phyloP scores from a whole-genome alignment of 768 basidiomycete species.

The Trametes maxima region DNA sequence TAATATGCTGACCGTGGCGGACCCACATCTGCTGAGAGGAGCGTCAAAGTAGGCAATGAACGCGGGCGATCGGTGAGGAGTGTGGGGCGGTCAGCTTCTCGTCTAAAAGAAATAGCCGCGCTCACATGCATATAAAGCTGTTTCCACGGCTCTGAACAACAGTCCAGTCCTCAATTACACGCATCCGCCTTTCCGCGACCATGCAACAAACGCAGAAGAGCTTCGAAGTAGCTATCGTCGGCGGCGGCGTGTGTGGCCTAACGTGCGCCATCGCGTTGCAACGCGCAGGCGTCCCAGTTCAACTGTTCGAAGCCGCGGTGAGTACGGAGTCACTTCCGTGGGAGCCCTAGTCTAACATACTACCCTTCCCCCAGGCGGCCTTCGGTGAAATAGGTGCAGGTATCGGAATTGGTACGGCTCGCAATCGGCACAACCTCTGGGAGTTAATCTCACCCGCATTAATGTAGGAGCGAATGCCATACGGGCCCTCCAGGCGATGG shows the following conservation, averaged over 20 bases:
- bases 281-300: conserved; percentile 45
- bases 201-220: conserved; percentile 25
- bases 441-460: background rate
- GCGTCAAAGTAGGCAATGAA: too few relatives aligned
- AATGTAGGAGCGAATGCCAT: conserved; percentile 53
- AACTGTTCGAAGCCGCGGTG: conserved; percentile 57
- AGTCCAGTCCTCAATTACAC: background rate
- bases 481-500: conserved; percentile 46
- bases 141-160: background rate
- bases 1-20: too few relatives aligned
- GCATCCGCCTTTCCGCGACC: background rate
- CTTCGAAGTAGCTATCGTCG: conserved; percentile 54
- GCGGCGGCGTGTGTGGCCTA: conserved; percentile 59
- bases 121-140: background rate
- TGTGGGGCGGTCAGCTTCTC: too few relatives aligned
- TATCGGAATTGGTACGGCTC: conserved; percentile 46
- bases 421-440: background rate
- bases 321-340: background rate
- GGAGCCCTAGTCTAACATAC: background rate
- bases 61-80: too few relatives aligned
- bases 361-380: conserved; percentile 35
- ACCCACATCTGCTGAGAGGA: too few relatives aligned
- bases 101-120: too few relatives aligned
- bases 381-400: conserved; percentile 59
- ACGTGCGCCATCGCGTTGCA: conserved; percentile 48